Base-by-base conservation (phyloP, 2,329 filamentous ascomycete species). In the Neodidymelliopsis sp. region DNA sequence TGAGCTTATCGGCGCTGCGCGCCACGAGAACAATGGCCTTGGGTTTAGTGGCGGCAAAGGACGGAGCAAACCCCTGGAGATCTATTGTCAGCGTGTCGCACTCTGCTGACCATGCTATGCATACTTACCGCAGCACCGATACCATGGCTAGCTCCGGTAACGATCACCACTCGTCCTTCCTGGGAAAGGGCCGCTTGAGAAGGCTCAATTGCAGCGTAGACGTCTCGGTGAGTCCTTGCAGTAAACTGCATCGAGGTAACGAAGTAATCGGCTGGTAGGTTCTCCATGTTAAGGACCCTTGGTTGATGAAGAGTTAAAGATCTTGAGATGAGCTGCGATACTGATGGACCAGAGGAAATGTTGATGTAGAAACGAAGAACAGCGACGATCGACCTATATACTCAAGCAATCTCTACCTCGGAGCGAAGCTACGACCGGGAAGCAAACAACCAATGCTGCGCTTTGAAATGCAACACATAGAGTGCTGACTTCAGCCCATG, bases 91-190 rank as follows among this genome's bases (percentile, higher is more conserved):
- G n/a, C n/a, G n/a, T n/a, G n/a, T n/a, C n/a, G n/a, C n/a, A n/a
- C n/a, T n/a, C n/a, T n/a, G n/a, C n/a, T n/a, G n/a, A n/a, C n/a
- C n/a, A n/a, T n/a, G n/a, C n/a, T n/a, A n/a, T n/a, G n/a, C n/a
- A n/a, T n/a, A n/a, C 46, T 45, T 53, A 62, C 61, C 35, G 33
- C 38, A 29, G 57, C 62, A 15, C 73, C 76, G 16, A 78, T 51
- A 2, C 75, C 75, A 22, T 69, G 70, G 34, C 69, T 73, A 2
- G 74, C 74, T 0, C 75, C 75, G n/a, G 74, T 77, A 49, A 78
- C 70, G 24, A 76, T 61, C 6, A 70, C 52, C 1, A 74, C 69
- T 45, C 71, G 75, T 11, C 72, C 75, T 3, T 59, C 62, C 37
- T 72, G 69, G 7, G 63, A 71, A 15, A 69, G 58, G 0, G 58